Conservation (phyloP, 495 filamentous ascomycete genomes). For the Xylaria cubensis region DNA sequence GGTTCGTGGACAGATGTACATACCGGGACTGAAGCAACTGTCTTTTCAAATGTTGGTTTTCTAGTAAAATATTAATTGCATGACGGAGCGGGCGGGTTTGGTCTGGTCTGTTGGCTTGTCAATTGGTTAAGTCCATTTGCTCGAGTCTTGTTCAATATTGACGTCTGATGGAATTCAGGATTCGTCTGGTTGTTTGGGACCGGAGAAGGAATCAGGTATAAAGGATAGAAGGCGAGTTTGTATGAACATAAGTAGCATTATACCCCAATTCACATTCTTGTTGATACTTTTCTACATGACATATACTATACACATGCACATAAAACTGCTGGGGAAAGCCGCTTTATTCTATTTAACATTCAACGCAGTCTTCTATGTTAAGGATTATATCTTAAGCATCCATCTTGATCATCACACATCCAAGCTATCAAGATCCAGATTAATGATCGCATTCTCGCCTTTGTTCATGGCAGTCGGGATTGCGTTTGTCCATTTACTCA, state of each 20-base stretch:
- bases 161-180: neutral
- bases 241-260: constrained; percentile 1
- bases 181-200: neutral
- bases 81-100: constrained; percentile 9
- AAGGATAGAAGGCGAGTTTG: neutral
- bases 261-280: constrained; percentile 15
- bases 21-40: neutral
- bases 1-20: neutral
- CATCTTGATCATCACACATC: neutral
- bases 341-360: neutral
- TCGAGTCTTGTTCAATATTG: neutral
- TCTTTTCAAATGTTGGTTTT: constrained; percentile 9
- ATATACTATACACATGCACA: neutral
- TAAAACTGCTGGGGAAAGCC: neutral
- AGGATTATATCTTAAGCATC: neutral
- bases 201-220: neutral
- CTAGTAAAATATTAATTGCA: constrained; percentile 1
- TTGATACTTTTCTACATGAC: constrained; percentile 1
- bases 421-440: neutral
- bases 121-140: neutral
- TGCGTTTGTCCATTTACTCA: neutral
- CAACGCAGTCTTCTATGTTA: neutral
- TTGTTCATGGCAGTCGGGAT: neutral
- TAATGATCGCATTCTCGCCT: neutral
- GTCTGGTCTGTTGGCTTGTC: neutral